A percentile compares a stretch with the other conserved stretches of the same genome.
These are phyloP conservation scores for Dalbergia oliveri DNA, from an alignment of 306 rosid species.

Conservation along the genomic window DNA sequence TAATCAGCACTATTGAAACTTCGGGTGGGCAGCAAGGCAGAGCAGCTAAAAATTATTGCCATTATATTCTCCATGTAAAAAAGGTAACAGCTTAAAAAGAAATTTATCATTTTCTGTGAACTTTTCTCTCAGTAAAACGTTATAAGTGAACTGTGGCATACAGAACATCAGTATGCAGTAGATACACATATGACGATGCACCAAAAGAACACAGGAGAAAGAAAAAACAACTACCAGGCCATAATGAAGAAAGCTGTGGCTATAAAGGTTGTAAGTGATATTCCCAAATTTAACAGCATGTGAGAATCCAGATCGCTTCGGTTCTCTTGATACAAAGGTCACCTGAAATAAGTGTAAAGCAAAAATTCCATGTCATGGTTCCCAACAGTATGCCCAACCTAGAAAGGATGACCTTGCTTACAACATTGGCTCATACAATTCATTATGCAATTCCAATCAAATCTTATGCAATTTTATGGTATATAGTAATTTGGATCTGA, in stretches of 20 bases:
- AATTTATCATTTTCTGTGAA: background rate
- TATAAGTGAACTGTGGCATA: conserved; percentile 22
- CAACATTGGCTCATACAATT: conserved; percentile 20
- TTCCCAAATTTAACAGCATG: conserved; percentile 74
- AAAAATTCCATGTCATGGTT: conserved; percentile 37
- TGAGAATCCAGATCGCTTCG: conserved; percentile 66
- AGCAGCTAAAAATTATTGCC: conserved; percentile 21
- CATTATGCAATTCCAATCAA: background rate
- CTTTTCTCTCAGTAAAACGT: conserved; percentile 14
- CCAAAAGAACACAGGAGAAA: conserved; percentile 2
- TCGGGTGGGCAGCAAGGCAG: conserved; percentile 24
- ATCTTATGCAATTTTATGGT: background rate
- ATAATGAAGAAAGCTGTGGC: conserved; percentile 95
- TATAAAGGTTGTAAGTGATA: conserved; percentile 80
- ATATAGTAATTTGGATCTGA: conserved; percentile 31
- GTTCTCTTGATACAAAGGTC: conserved; percentile 87
- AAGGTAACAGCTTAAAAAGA: conserved; percentile 4
- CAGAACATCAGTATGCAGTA: background rate
- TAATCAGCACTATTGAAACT: conserved; percentile 20
- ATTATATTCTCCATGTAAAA: background rate
- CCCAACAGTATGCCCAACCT: conserved; percentile 1
- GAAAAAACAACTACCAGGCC: conserved; percentile 77
- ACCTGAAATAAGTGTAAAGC: conserved; percentile 65
- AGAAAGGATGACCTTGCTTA: conserved; percentile 24
- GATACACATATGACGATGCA: conserved; percentile 28